These are phyloP conservation scores for Boletus coccyginus DNA, from an alignment of 768 basidiomycete species.

Conservation along the genomic window DNA sequence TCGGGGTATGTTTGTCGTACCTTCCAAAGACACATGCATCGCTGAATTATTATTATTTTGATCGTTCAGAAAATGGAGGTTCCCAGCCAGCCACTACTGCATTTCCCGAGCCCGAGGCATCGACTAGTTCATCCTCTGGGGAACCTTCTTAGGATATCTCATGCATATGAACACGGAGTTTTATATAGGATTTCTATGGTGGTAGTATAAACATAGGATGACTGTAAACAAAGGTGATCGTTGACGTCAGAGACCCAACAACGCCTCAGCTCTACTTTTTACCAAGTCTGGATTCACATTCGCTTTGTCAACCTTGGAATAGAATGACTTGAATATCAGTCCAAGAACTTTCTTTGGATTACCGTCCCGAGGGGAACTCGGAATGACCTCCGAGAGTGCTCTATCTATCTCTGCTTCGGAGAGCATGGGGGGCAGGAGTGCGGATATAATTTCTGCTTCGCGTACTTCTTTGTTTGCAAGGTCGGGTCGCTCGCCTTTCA, in stretches of 20 bases:
- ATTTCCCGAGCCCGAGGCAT: background rate
- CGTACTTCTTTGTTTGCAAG: constrained; percentile 59
- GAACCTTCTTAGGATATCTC: constrained; percentile 2
- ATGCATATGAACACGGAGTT: background rate
- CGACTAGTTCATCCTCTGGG: background rate
- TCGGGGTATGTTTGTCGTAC: constrained; percentile 13
- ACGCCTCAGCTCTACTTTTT: constrained; percentile 45
- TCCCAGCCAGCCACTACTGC: background rate
- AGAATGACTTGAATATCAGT: constrained; percentile 61
- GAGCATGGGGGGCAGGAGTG: constrained; percentile 59
- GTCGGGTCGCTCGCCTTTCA: constrained; percentile 56
- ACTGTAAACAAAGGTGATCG: background rate
- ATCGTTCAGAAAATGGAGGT: background rate
- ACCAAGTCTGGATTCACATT: constrained; percentile 57
- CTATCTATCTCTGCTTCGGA: constrained; percentile 54
- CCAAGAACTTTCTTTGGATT: constrained; percentile 37
- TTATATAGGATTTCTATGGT: background rate
- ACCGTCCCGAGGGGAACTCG: constrained; percentile 15
- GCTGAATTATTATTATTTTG: background rate
- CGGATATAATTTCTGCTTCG: constrained; percentile 54
- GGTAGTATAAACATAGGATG: background rate
- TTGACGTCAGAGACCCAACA: constrained; percentile 28
- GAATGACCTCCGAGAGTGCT: constrained; percentile 43
- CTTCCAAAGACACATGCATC: background rate
- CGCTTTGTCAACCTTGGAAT: constrained; percentile 56